These are phyloP conservation scores for Giardia muris DNA, from an alignment of 208 protist genomes.

Conservation along the genomic window DNA sequence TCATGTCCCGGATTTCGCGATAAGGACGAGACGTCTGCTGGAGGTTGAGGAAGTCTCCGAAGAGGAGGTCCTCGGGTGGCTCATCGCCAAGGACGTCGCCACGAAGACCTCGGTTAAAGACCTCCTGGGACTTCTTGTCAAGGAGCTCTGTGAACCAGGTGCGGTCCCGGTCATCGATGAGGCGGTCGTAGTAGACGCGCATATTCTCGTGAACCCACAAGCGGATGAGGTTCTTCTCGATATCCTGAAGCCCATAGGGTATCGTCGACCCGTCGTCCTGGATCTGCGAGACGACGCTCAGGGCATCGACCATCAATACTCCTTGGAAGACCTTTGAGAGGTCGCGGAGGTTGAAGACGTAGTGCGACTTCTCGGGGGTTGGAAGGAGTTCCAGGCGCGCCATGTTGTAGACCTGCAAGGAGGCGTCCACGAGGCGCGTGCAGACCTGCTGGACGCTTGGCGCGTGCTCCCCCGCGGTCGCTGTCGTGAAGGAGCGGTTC, in stretches of 20 bases:
- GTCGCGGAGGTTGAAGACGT: constrained; percentile 93
- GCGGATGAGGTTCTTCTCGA: constrained; percentile 54
- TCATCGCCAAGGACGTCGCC: not conserved
- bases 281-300: constrained; percentile 48
- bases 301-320: constrained; percentile 69
- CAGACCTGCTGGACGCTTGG: not conserved
- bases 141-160: constrained; percentile 53
- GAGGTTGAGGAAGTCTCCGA: constrained; percentile 38
- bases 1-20: constrained; percentile 69
- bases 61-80: constrained; percentile 58
- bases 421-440: constrained; percentile 48
- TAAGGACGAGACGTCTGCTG: constrained; percentile 63
- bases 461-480: not conserved
- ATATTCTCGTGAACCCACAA: constrained; percentile 88
- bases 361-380: constrained; percentile 91
- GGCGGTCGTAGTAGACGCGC: constrained; percentile 82
- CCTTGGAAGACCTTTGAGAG: constrained; percentile 89
- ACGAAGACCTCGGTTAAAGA: not conserved
- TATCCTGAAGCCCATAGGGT: not conserved
- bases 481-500: not conserved
- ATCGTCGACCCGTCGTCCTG: not conserved
- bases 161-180: constrained; percentile 71
- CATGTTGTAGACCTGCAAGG: constrained; percentile 76
- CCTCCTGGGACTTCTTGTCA: constrained; percentile 48
- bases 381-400: constrained; percentile 74